These are phyloP conservation scores for Lomentospora prolificans DNA, from an alignment of 2,329 filamentous ascomycete genomes.

Conservation along the genomic window DNA sequence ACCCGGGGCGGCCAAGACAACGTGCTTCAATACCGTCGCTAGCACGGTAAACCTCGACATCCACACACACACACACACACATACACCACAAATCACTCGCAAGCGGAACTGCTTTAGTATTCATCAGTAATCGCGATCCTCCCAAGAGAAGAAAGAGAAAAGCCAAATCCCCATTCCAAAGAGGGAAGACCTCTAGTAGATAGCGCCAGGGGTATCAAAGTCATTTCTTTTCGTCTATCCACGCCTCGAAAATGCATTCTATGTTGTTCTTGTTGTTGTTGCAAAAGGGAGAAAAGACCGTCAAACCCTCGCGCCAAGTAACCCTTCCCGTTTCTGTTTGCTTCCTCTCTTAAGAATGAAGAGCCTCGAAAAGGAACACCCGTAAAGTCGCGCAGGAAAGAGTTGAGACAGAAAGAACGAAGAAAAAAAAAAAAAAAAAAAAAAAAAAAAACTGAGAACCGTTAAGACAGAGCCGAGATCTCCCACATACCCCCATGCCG, in stretches of 20 bases:
- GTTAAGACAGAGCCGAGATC: slow-evolving; percentile 1
- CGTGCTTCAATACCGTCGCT: no score
- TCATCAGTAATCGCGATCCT: no score
- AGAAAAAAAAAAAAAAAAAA: slow-evolving; percentile 6
- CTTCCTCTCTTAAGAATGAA: not conserved
- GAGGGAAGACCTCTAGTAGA: not conserved
- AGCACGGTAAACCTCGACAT: no score
- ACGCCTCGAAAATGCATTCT: not conserved
- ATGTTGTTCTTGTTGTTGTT: not conserved
- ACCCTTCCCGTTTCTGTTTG: not conserved
- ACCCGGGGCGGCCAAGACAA: no score
- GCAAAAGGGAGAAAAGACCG: slow-evolving; percentile 1
- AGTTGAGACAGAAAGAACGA: not conserved
- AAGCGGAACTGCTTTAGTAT: no score
- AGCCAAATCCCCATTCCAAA: not conserved
- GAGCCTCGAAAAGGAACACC: not conserved
- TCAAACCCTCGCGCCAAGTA: not conserved
- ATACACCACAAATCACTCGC: no score
- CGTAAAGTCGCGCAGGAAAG: not conserved
- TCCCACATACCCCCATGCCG: not conserved
- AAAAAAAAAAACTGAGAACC: no score
- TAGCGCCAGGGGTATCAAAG: not conserved
- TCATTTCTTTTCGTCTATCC: slow-evolving; percentile 2
- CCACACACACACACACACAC: no score
- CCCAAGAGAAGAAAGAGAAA: not conserved